phyloP scores from a whole-genome alignment of 1,139 yeast species.

The Blastobotrys proliferans region DNA sequence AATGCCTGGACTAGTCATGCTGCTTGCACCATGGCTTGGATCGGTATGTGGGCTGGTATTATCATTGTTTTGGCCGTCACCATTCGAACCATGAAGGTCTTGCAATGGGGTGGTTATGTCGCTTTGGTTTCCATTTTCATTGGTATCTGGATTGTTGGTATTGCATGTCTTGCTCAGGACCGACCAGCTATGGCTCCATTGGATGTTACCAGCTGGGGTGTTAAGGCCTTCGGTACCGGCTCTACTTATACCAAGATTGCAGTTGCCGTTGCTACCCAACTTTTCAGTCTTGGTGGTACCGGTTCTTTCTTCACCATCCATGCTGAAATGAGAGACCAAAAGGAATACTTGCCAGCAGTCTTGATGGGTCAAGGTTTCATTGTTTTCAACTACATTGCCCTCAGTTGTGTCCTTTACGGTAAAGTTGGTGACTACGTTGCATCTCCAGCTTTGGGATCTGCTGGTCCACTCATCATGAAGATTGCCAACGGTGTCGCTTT shows the following conservation, averaged over 20 bases:
- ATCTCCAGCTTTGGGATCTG: slow-evolving; percentile 16
- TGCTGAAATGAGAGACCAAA: slow-evolving; percentile 14
- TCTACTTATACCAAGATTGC: slow-evolving; percentile 10
- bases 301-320: slow-evolving; percentile 14
- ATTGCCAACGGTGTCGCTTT: slow-evolving; percentile 14
- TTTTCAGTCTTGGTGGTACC: slow-evolving; percentile 12
- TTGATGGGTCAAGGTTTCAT: slow-evolving; percentile 12
- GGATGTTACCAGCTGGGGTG: slow-evolving; percentile 4
- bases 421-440: slow-evolving; percentile 14
- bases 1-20: slow-evolving; percentile 11
- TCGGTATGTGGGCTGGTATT: slow-evolving; percentile 8
- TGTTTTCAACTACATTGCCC: slow-evolving; percentile 12
- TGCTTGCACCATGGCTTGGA: slow-evolving; percentile 12
- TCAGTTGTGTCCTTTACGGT: slow-evolving; percentile 11
- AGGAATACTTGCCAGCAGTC: slow-evolving; percentile 7
- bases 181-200: slow-evolving; percentile 12
- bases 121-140: slow-evolving; percentile 10
- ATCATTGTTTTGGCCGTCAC: slow-evolving; percentile 3
- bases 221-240: slow-evolving; percentile 5
- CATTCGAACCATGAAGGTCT: slow-evolving; percentile 12
- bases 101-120: slow-evolving; percentile 13
- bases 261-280: slow-evolving; percentile 13
- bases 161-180: slow-evolving; percentile 12
- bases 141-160: slow-evolving; percentile 15
- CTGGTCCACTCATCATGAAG: slow-evolving; percentile 15